Base-by-base conservation (phyloP, 202 grass and related monocot genomes). In the Sporobolus alterniflorus region DNA sequence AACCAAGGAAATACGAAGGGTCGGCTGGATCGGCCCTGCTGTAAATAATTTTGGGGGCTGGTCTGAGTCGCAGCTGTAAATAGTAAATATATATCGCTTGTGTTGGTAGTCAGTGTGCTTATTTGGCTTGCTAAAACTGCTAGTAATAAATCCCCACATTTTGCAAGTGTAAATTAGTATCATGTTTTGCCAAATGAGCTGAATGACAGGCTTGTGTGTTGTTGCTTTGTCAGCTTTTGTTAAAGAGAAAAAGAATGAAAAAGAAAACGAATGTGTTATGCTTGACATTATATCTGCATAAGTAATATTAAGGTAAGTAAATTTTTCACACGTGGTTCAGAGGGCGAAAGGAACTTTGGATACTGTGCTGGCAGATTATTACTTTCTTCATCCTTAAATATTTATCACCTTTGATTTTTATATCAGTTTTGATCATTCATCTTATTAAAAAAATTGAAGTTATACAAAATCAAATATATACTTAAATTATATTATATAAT, bases 1-100 rank as follows among this genome's bases (percentile, higher is more conserved):
- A 48, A 63, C 62, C 44, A 18, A n/a, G 52, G 11, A 15, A 2
- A n/a, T 9, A 18, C 50, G 6, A 54, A 55, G 9, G 51, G 51
- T 55, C n/a, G 54, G 26, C 47, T 63, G 33, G 25, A 34, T n/a
- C 69, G 26, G n/a, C n/a, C n/a, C n/a, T n/a, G 40, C n/a, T 62
- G 83, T 90, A 86, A 16, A 90, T 78, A 83, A 75, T n/a, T 80
- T 75, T 83, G 39, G 41, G 60, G 73, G 65, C 67, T 77, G 47
- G 55, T 50, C 47, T 61, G 6, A 66, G 78, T 42, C 63, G 74
- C 63, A 10, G 28, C 56, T 83, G 88, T 90, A 75, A 87, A 79
- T 83, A 24, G 3, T 64, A 33, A 34, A 18, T 64, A 66, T 66
- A 66, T 48, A 21, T 43, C 2, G 20, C 41, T 2, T 86, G 17